Percentiles rank a stretch among this genome's conserved stretches.
phyloP scores from a whole-genome alignment of 1,139 yeast species.

The Lodderomyces jiufengensis region DNA sequence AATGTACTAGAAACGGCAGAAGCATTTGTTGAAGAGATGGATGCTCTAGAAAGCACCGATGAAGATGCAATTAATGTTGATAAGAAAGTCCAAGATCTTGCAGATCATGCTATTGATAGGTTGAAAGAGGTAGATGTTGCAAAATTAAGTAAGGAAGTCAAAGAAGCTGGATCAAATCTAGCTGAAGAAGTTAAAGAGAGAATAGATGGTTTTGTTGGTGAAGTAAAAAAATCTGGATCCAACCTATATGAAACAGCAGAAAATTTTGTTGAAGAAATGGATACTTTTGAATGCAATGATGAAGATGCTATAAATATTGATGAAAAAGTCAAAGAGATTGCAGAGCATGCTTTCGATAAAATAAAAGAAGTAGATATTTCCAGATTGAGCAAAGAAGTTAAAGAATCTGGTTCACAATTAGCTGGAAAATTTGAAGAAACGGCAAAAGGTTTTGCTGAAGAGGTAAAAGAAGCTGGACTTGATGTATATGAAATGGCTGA shows the following conservation, averaged over 20 bases:
- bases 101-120: conserved; percentile 2
- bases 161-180: not conserved
- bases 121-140: conserved; percentile 4
- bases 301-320: not conserved
- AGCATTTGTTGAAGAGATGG: not conserved
- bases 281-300: not conserved
- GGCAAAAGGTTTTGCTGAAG: not conserved
- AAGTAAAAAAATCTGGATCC: not conserved
- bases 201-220: not conserved
- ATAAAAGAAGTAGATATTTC: conserved; percentile 1
- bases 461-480: not conserved
- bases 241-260: not conserved
- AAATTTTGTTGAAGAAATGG: conserved; percentile 3
- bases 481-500: not conserved
- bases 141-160: not conserved
- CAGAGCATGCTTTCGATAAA: not conserved
- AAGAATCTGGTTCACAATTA: not conserved
- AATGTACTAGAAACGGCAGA: not conserved
- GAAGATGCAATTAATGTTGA: conserved; percentile 1
- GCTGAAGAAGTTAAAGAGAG: not conserved
- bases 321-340: not conserved
- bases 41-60: not conserved
- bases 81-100: not conserved
- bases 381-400: not conserved
- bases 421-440: not conserved